Base-by-base conservation (phyloP, 306 rosid genomes). In the Fragaria nilgerrensis region DNA sequence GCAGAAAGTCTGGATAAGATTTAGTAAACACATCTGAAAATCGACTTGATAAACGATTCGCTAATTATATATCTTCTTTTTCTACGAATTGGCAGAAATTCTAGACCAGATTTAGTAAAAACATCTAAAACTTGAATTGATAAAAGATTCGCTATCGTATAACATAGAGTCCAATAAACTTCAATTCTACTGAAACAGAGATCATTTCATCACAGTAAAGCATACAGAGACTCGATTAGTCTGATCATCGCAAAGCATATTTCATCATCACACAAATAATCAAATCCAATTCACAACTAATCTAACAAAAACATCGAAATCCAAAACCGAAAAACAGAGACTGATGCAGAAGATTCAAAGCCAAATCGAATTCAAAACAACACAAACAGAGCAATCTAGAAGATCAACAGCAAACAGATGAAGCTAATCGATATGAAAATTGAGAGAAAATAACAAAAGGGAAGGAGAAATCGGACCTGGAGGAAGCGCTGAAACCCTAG, bases 401-500 rank as follows among this genome's bases (percentile, higher is more conserved):
- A 36, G 14, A 7, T 49, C n/a, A 20, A 12, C 6, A 52, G 4
- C 37, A 55, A 74, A 10, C 41, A n/a, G 36, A 0, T 34, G 19
- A 23, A 50, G 15, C 20, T 15, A 27, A 77, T 3, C 10, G 8
- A 50, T 4, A 76, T 22, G 2, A 36, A 14, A 14, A 48, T 45
- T 12, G 5, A 4, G n/a, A 9, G 20, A 9, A 8, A 43, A 43
- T 43, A 9, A 43, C 12, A 50, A 23, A 50, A 5, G 39, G 9
- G 47, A 41, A 14, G 17, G 75, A 37, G 9, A 16, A 81, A 81
- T 39, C 68, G 68, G 50, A 41, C 72, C 67, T 68, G 41, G 23
- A 22, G 25, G 14, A 4, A 25, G 55, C 25, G 25, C 7, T 61
- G 9, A 61, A 27, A 61, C 78, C 22, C 25, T 72, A 59, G 39